A percentile compares a stretch with the other conserved stretches of the same genome.
Evolutionary conservation across 2,329 filamentous ascomycete genomes (phyloP).

Genomic region (Penicillium sp.): DNA sequence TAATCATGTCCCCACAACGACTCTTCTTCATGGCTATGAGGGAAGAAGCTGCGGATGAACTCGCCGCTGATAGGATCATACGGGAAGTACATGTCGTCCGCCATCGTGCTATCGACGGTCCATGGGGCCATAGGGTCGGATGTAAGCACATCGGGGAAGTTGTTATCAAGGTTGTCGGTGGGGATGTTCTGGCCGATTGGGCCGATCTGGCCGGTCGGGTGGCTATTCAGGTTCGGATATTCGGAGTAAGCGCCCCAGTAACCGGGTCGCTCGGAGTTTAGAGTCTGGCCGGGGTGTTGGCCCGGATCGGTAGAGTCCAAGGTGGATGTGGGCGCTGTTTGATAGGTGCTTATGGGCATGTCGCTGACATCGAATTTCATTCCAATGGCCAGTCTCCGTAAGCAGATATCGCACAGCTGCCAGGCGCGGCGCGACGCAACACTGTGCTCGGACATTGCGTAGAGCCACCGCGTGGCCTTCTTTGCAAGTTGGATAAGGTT

Average conservation of each 20-base stretch:
- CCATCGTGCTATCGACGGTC: conserved; percentile 5
- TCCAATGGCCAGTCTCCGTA: conserved; percentile 33
- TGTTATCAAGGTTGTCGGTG: conserved; percentile 1
- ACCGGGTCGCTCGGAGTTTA: background rate
- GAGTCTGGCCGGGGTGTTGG: background rate
- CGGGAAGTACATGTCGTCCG: conserved; percentile 32
- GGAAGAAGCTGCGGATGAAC: conserved; percentile 40
- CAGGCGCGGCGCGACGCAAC: conserved; percentile 40
- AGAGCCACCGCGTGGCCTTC: conserved; percentile 43
- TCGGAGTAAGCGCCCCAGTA: conserved; percentile 14
- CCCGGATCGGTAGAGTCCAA: conserved; percentile 1
- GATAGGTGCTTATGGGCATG: conserved; percentile 26
- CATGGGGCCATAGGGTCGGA: conserved; percentile 11
- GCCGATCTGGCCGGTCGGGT: background rate
- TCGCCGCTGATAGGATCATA: conserved; percentile 39
- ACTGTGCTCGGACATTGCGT: conserved; percentile 37
- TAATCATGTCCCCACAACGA: conserved; percentile 20
- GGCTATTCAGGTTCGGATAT: background rate
- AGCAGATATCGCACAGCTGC: conserved; percentile 37
- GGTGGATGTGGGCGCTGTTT: conserved; percentile 10
- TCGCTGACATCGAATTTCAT: conserved; percentile 36
- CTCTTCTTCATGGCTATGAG: conserved; percentile 23
- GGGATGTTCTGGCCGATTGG: background rate
- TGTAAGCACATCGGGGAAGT: conserved; percentile 1
- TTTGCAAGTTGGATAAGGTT: conserved; percentile 36